phyloP scores from a whole-genome alignment of 345 rosid species.

The Streptanthus diversifolius region DNA sequence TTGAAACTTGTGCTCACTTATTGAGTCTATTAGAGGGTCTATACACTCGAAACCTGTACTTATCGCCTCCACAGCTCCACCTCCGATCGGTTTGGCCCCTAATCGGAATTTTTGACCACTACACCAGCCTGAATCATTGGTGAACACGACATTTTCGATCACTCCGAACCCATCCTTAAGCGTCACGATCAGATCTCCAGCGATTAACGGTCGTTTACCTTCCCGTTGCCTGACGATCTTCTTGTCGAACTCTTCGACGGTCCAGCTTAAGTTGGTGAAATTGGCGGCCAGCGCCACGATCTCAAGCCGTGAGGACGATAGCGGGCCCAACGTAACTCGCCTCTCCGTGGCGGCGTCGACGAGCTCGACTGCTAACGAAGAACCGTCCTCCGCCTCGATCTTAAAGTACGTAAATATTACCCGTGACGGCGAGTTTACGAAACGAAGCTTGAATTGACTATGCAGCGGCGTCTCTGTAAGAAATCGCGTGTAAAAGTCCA shows the following conservation, averaged over 20 bases:
- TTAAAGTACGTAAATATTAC: conserved; percentile 44
- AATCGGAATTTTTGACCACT: conserved; percentile 45
- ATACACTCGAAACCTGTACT: conserved; percentile 54
- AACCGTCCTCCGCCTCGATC: conserved; percentile 42
- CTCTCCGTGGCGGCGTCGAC: conserved; percentile 40
- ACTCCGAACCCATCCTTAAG: conserved; percentile 44
- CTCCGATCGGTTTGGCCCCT: conserved; percentile 43
- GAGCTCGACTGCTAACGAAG: conserved; percentile 39
- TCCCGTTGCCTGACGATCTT: conserved; percentile 44
- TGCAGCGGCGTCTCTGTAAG: too few species aligned
- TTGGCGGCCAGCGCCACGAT: conserved; percentile 54
- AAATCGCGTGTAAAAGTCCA: too few species aligned
- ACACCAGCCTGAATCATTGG: conserved; percentile 65
- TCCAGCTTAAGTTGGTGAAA: conserved; percentile 43
- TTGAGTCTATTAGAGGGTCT: conserved; percentile 38
- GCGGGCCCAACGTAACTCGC: conserved; percentile 38
- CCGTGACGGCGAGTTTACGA: conserved; percentile 33
- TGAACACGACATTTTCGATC: conserved; percentile 37
- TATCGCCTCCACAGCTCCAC: conserved; percentile 45
- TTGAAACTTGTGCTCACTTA: too few species aligned
- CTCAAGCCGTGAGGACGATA: conserved; percentile 21
- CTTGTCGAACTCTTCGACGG: conserved; percentile 35
- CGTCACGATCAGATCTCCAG: conserved; percentile 45
- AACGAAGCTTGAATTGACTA: conserved; percentile 1
- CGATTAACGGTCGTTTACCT: conserved; percentile 52